Conservation (phyloP, 495 filamentous ascomycete genomes). For the Xanthoparmelia taractica region DNA sequence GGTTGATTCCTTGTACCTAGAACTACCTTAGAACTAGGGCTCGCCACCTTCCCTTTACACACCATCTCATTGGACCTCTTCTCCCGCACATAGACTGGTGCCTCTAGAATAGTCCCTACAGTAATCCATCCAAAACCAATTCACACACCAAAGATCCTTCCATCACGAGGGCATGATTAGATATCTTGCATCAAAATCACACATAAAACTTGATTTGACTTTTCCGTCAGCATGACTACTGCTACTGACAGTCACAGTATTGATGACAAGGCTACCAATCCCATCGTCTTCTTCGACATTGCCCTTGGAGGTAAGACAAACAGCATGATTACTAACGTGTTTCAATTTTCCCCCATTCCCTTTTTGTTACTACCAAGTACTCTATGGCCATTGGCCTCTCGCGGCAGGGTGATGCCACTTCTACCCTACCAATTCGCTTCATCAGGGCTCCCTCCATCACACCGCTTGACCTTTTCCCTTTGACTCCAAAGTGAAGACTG, state of each 20-base stretch:
- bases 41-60: too few relatives aligned
- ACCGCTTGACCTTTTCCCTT: neutral
- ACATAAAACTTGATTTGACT: neutral
- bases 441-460: neutral
- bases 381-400: fast-evolving
- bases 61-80: neutral
- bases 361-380: neutral
- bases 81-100: too few relatives aligned
- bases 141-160: too few relatives aligned
- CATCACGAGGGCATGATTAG: neutral
- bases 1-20: too few relatives aligned
- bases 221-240: conserved; percentile 16
- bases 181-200: neutral
- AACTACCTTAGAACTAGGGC: too few relatives aligned
- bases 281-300: conserved; percentile 88
- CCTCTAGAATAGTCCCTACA: too few relatives aligned
- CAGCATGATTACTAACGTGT: conserved; percentile 11
- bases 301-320: conserved; percentile 67
- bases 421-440: neutral
- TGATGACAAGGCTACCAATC: conserved; percentile 31
- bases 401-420: neutral
- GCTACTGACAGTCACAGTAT: too few relatives aligned
- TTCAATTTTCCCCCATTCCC: conserved; percentile 1
- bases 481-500: neutral
- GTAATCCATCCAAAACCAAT: too few relatives aligned